Base-by-base conservation (phyloP, 2,329 filamentous ascomycete species). In the Calonectria pauciramosa region DNA sequence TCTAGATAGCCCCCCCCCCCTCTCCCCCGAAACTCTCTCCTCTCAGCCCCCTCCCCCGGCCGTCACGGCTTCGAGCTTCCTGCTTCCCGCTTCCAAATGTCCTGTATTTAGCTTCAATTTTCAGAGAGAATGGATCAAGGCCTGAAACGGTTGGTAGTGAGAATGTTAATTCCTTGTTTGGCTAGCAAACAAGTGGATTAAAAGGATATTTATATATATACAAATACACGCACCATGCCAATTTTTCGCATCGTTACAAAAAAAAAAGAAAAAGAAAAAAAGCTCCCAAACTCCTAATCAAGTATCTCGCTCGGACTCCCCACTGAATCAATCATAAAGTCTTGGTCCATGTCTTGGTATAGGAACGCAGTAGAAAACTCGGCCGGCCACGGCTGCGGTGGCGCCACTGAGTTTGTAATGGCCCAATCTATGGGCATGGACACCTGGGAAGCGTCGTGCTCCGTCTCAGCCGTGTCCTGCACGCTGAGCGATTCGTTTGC, bases 241-340 rank as follows among this genome's bases (percentile, higher is more conserved):
- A 3, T 65, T 32, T 32, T 49, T 47, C 49, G n/a, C 47, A 68
- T 56, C 20, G n/a, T 51, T 41, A n/a, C 56, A 11, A 13, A 47
- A 47, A 47, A 11, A 44, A n/a, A n/a, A n/a, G n/a, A n/a, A n/a
- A n/a, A n/a, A n/a, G n/a, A n/a, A 4, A 47, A 47, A 47, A n/a
- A 14, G 36, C 36, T 14, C 36, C 14, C 36, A 14, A 41, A 47
- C 44, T 23, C 20, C 16, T 41, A 56, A 41, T 54, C 51, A 18
- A 68, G 26, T 26, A 68, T 30, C 28, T 68, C 66, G 36, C 66
- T 68, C 11, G 66, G 66, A 18, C 66, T 68, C 11, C 66, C 66
- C 36, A 54, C 66, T 20, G 66, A 68, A 18, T 59, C 66, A 18
- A 59, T 18, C 32, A 68, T 41, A 23, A 68, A 59, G 30, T 68